phyloP scores from a whole-genome alignment of 129 eudicot species.

The Tagetes patula region DNA sequence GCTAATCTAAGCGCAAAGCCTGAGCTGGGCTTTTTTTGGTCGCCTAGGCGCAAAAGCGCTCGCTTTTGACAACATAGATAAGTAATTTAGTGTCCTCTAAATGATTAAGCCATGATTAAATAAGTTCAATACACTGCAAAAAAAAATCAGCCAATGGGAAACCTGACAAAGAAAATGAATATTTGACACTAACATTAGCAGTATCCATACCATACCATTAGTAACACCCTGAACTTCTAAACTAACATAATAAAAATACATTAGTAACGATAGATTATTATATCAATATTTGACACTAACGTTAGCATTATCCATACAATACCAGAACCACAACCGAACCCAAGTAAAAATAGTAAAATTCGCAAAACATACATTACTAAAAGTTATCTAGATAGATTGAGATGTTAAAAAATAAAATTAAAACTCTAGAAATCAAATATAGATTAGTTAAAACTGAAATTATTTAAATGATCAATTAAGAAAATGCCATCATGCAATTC shows the following conservation, averaged over 20 bases:
- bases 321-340: background rate
- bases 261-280: background rate
- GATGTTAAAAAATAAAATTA: too few relatives aligned
- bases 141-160: background rate
- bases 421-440: background rate
- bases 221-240: background rate
- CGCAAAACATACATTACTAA: background rate
- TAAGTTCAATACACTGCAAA: too few relatives aligned
- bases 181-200: too few relatives aligned
- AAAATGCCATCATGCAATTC: background rate
- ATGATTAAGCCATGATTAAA: background rate
- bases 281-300: background rate
- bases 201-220: too few relatives aligned
- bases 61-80: too few relatives aligned
- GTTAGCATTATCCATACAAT: too few relatives aligned
- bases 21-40: too few relatives aligned
- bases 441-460: background rate
- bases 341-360: background rate
- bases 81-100: background rate
- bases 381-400: too few relatives aligned
- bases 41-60: too few relatives aligned
- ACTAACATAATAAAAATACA: background rate
- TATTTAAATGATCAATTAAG: background rate
- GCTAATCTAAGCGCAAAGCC: too few relatives aligned
- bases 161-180: background rate